These are phyloP conservation scores for Corymbia maculata DNA, from an alignment of 345 rosid species.

Conservation along the genomic window DNA sequence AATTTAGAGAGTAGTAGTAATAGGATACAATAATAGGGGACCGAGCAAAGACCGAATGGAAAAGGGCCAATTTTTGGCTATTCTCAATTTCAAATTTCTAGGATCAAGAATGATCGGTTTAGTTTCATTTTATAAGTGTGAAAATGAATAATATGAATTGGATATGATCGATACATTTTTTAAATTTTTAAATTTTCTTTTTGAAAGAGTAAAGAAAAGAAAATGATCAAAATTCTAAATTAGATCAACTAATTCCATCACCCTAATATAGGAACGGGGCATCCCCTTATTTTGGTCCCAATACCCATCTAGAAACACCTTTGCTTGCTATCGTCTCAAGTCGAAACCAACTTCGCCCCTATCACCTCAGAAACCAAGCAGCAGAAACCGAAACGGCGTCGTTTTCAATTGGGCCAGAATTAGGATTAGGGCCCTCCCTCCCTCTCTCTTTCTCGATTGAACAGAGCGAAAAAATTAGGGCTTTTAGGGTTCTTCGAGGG, in stretches of 20 bases:
- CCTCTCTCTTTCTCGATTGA: constrained; percentile 33
- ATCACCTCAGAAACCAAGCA: not conserved
- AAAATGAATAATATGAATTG: accelerated
- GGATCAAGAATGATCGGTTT: no score
- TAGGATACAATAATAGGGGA: not conserved
- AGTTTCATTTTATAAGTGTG: no score
- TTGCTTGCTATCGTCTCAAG: accelerated
- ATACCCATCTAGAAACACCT: accelerated
- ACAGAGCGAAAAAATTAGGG: constrained; percentile 30
- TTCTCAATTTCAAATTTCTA: not conserved
- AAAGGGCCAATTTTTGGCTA: accelerated
- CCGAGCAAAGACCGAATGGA: no score
- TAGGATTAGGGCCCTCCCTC: not conserved
- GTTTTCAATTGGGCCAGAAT: not conserved
- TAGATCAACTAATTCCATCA: not conserved
- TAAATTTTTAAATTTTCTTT: no score
- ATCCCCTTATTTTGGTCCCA: not conserved
- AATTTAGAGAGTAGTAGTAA: not conserved
- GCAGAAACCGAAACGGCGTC: not conserved
- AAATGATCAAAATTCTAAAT: no score
- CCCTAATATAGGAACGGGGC: accelerated
- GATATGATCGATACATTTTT: no score
- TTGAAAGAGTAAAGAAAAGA: no score
- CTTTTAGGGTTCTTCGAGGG: constrained; percentile 46
- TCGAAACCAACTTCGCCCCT: not conserved